Base-by-base conservation (phyloP, 2,329 filamentous ascomycete species). In the Beauveria asiatica region DNA sequence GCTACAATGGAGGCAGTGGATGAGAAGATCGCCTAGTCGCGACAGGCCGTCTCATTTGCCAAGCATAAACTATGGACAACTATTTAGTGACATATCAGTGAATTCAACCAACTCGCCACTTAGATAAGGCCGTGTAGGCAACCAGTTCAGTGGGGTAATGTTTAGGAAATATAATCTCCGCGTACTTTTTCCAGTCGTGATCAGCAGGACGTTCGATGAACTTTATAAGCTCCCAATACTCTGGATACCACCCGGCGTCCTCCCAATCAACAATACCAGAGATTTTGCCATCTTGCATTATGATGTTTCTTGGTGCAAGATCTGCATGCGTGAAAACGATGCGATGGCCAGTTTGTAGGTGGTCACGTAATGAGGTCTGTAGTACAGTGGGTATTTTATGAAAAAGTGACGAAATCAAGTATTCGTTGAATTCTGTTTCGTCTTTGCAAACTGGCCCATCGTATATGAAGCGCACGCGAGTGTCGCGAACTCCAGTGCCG, bases 311-410 rank as follows among this genome's bases (percentile, higher is more conserved):
- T 3, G 71, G 72, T 10, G 70, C 71, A 11, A 84, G 69, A 65
- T 84, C 80, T 3, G 75, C 75, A 68, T 83, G 80, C 1, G 79
- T 79, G 61, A 83, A 77, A 1, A 77, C 72, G 37, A 74, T 66
- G n/a, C 64, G 64, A 63, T 74, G 69, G 19, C 66, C 39, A 0
- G 65, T 68, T 27, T 61, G 56, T 17, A 70, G 56, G n/a, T 66
- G 65, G 2, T 48, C 49, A 17, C 64, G 44, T 59, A 72, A 68
- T 0, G 70, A 64, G 16, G 46, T 55, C 1, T 60, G 62, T 3
- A 72, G n/a, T 0, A 62, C 51, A 6, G 62, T 30, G 2, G 69
- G 69, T 3, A 48, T 65, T 0, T 61, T 19, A 3, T 60, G 16
- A 21, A 54, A 61, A 2, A 71, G 61, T 3, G 52, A 27, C 0